phyloP scores from a whole-genome alignment of 208 protist species.

The Herpetomonas samuelpessoai region DNA sequence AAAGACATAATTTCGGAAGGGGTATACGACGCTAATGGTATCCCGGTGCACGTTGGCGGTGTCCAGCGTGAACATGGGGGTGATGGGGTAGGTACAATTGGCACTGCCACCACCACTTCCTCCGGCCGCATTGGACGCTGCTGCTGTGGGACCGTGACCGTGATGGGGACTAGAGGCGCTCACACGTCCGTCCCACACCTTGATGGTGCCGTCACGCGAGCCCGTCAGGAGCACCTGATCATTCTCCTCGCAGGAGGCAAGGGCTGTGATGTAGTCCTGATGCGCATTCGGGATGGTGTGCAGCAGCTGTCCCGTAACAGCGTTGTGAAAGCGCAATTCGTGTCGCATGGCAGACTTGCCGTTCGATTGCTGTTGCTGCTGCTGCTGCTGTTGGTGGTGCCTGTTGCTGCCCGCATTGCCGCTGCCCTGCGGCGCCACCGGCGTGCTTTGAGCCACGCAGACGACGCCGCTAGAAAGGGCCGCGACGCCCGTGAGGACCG shows the following conservation, averaged over 20 bases:
- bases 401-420: slow-evolving; percentile 3
- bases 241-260: slow-evolving; percentile 50
- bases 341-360: slow-evolving; percentile 18
- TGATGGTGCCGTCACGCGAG: slow-evolving; percentile 58
- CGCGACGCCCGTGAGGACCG: slow-evolving; percentile 57
- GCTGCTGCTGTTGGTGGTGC: background rate
- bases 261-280: slow-evolving; percentile 68
- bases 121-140: background rate
- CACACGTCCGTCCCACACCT: slow-evolving; percentile 72
- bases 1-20: slow-evolving; percentile 46
- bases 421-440: background rate
- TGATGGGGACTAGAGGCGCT: slow-evolving; percentile 12
- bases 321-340: slow-evolving; percentile 41
- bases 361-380: background rate
- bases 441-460: slow-evolving; percentile 47
- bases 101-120: background rate
- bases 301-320: slow-evolving; percentile 33
- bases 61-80: slow-evolving; percentile 20
- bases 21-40: slow-evolving; percentile 64
- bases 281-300: slow-evolving; percentile 49
- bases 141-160: slow-evolving; percentile 2
- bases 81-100: slow-evolving; percentile 8
- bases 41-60: slow-evolving; percentile 28
- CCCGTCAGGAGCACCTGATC: slow-evolving; percentile 66
- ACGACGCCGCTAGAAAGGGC: slow-evolving; percentile 58